A percentile compares a stretch with the other conserved stretches of the same genome.
These are phyloP conservation scores for Pachysandra terminalis DNA, from an alignment of 164 flowering plant genomes.

Conservation along the genomic window DNA sequence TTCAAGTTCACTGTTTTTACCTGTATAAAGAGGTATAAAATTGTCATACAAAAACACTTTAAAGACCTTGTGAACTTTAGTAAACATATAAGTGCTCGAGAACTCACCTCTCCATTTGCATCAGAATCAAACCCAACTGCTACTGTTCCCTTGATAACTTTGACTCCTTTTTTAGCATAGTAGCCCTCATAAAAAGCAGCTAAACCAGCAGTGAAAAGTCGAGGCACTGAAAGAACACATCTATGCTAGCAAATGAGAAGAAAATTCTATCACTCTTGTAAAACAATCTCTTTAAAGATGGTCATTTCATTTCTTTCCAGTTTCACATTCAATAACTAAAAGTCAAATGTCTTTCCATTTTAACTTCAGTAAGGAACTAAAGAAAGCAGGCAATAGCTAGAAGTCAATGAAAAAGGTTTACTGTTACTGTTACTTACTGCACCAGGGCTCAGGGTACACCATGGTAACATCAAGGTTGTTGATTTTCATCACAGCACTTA, in stretches of 20 bases:
- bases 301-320: not conserved
- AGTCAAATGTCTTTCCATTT: not conserved
- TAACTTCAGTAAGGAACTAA: not conserved
- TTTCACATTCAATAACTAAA: not conserved
- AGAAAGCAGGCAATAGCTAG: not conserved
- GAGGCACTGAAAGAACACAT: slow-evolving; percentile 57
- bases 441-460: slow-evolving; percentile 87
- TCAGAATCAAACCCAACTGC: slow-evolving; percentile 60
- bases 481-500: slow-evolving; percentile 56
- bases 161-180: slow-evolving; percentile 63
- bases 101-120: slow-evolving; percentile 56
- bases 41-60: not conserved
- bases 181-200: slow-evolving; percentile 79
- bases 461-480: slow-evolving; percentile 66
- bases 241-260: not conserved
- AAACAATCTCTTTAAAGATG: not conserved
- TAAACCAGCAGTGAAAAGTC: slow-evolving; percentile 69
- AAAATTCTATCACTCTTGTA: not conserved
- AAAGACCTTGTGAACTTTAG: not conserved
- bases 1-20: slow-evolving; percentile 70
- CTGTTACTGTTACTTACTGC: slow-evolving; percentile 57
- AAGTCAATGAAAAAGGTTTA: not conserved
- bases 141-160: slow-evolving; percentile 75
- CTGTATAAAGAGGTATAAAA: slow-evolving; percentile 24
- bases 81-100: not conserved